These are phyloP conservation scores for Ganoderma lucidum DNA, from an alignment of 1,284 basidiomycete species.

Conservation along the genomic window DNA sequence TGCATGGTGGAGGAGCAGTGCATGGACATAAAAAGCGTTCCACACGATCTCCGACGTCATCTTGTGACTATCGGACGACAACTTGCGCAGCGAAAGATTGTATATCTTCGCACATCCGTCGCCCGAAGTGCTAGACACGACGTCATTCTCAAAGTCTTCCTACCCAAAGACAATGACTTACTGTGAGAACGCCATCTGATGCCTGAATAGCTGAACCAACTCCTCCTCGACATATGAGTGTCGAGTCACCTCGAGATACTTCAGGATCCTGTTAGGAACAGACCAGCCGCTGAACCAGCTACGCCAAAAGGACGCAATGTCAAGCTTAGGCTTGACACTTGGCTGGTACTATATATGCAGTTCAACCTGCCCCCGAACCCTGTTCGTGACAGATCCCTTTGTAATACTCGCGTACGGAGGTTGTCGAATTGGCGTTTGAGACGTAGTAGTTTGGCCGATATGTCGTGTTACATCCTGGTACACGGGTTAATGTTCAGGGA, in stretches of 20 bases:
- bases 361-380: no score
- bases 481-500: not conserved
- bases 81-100: not conserved
- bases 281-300: no score
- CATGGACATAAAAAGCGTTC: conserved; percentile 6
- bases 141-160: not conserved
- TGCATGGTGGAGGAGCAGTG: not conserved
- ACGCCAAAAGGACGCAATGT: no score
- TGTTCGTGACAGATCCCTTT: no score
- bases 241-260: not conserved
- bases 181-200: not conserved
- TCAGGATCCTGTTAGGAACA: no score
- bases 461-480: not conserved
- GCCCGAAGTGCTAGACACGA: not conserved
- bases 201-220: not conserved
- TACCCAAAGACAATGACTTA: not conserved
- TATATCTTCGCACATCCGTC: not conserved
- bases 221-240: not conserved
- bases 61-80: no score
- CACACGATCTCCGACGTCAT: not conserved
- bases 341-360: no score
- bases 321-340: no score
- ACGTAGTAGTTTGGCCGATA: not conserved
- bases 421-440: not conserved
- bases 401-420: not conserved